Evolutionary conservation across 2,329 filamentous ascomycete genomes (phyloP), one percentile per base, ranked within the genome.

Genomic region (Aspergillus phoenicis): DNA sequence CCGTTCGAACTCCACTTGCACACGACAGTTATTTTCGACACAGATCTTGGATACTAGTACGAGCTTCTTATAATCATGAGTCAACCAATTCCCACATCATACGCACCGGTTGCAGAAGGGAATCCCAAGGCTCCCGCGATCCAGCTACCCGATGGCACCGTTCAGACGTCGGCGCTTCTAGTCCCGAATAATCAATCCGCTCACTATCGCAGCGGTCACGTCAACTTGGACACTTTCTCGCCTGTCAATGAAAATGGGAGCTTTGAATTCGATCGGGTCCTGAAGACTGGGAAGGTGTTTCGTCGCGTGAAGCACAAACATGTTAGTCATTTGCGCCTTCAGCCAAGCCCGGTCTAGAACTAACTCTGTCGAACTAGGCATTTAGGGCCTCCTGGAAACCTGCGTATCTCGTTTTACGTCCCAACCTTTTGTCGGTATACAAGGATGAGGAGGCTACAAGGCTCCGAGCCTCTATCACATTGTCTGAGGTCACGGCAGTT

Each of bases 241-340:
- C 91, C 93, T 4, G 92, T 98, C 65, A 96, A 94, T 73, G 89
- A 96, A 77, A 93, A 96, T 77, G 95, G 95, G 64, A 95, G 92
- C 77, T 99, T 97, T 75, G 93, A 95, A 72, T 96, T 96, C 72
- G 95, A 99, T 77, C 89, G 93, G 54, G 91, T 98, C 58, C 85
- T 98, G 75, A 98, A 96, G 80, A 88, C 89, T 60, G 93, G 94
- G 61, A 90, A 89, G 67, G 88, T 97, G 41, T 85, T 90, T 72
- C 96, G 96, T 78, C 87, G 94, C 68, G 96, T 93, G 17, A 90
- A 93, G 70, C 97, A 94, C 82, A 98, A 94, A 62, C 97, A 96
- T 88, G 91, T 93, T 77, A 63, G 70, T 63, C 38, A 13, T 15
- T 57, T 43, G 26, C 15, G 26, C 52, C 60, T 65, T 52, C 33